Base-by-base conservation (phyloP, 2,329 filamentous ascomycete species). In the Alternaria sp. region DNA sequence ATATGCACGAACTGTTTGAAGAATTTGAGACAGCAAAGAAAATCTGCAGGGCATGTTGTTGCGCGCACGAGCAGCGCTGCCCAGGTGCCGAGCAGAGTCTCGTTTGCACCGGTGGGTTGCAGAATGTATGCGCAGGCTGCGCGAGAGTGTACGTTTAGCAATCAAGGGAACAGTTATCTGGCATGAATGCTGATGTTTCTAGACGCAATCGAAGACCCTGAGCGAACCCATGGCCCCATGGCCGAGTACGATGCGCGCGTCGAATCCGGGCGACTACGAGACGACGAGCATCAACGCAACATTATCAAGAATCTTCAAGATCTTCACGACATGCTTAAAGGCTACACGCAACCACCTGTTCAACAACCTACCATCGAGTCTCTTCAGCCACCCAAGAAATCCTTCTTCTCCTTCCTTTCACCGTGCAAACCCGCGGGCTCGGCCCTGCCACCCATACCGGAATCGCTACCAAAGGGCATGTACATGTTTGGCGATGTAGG, bases 401-500 rank as follows among this genome's bases (percentile, higher is more conserved):
- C 81, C 3, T 80, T 89, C 63, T 81, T 89, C 24, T 87, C 86
- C 3, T 80, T 90, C 51, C 90, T 93, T 67, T 84, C 87, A 9
- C 77, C 80, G 14, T 63, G 70, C 78, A 71, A 37, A 6, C 78
- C 68, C 58, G 76, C 68, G 63, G 76, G 68, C 67, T 79, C 68
- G 55, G 77, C 57, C 62, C 77, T 67, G 5, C 72, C 80, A 58
- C 77, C 82, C 3, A 90, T 96, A 23, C 88, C 92, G 0, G 78
- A 84, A n/a, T 84, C 89, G 63, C 82, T 97, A 1, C 95, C 95
- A 0, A 90, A 92, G 66, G 95, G 95, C 0, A 80, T 99, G 31
- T 99, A 99, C 78, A 90, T 99, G 77, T 97, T 91, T 72, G 95
- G 95, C 58, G 95, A 99, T 76, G 95, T 99, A 2, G 95, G 95